Percentiles rank a stretch among this genome's conserved stretches.
Conservation (phyloP, 2,329 filamentous ascomycete genomes). For the Lachnellula cervina region DNA sequence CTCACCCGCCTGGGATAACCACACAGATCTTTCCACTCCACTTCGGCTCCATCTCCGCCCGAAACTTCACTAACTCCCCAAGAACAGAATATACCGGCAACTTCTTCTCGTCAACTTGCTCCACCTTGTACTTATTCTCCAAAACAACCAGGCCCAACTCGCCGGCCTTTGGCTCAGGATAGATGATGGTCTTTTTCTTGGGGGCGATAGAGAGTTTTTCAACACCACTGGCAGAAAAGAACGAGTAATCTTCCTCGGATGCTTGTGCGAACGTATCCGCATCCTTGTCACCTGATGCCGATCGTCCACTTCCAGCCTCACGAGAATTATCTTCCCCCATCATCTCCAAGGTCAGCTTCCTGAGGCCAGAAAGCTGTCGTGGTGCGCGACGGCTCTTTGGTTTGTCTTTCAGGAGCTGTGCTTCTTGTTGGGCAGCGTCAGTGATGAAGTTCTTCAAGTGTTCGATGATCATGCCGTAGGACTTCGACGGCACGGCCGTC, state of each 20-base stretch:
- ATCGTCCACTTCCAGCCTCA: background rate
- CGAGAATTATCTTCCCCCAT: slow-evolving; percentile 13
- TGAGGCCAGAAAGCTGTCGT: slow-evolving; percentile 45
- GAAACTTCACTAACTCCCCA: slow-evolving; percentile 16
- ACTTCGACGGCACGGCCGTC: slow-evolving; percentile 50
- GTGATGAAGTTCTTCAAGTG: slow-evolving; percentile 45
- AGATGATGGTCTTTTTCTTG: background rate
- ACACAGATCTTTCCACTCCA: slow-evolving; percentile 20
- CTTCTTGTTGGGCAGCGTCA: slow-evolving; percentile 45
- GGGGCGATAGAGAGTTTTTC: background rate
- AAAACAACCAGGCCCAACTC: background rate
- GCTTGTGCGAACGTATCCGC: slow-evolving; percentile 21
- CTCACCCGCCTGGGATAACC: slow-evolving; percentile 55
- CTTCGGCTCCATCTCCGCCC: slow-evolving; percentile 1
- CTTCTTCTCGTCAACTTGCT: background rate
- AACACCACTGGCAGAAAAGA: slow-evolving; percentile 13
- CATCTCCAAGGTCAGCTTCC: slow-evolving; percentile 51
- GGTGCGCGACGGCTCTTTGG: slow-evolving; percentile 35
- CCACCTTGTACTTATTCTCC: background rate
- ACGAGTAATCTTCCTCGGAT: slow-evolving; percentile 24
- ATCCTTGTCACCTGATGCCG: slow-evolving; percentile 24
- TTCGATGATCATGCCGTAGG: slow-evolving; percentile 45
- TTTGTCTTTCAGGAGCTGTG: slow-evolving; percentile 10
- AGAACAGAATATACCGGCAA: slow-evolving; percentile 11
- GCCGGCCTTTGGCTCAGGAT: background rate